Percentiles rank a stretch among this genome's conserved stretches.
Evolutionary conservation across 1,284 basidiomycete genomes (phyloP).

Genomic region (Cryptococcus sp.): DNA sequence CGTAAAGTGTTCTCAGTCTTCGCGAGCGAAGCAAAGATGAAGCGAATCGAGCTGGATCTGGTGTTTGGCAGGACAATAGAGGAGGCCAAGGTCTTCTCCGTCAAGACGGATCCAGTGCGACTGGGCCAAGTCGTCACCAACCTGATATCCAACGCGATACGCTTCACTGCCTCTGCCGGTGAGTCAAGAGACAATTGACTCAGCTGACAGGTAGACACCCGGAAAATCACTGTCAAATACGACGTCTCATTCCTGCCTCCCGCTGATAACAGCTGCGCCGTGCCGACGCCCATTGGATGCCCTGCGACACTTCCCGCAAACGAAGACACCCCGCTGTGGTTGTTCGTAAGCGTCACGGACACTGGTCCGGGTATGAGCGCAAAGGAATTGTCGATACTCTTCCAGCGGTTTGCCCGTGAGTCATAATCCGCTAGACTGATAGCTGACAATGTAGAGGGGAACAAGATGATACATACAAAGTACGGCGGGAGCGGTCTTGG

Average conservation of each 20-base stretch:
- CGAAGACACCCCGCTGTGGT: constrained; percentile 20
- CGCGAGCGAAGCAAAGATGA: constrained; percentile 29
- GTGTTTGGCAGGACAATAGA: constrained; percentile 20
- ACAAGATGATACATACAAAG: constrained; percentile 32
- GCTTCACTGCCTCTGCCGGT: constrained; percentile 25
- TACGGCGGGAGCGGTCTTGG: constrained; percentile 45
- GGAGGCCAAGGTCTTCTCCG: constrained; percentile 2
- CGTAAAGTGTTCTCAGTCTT: constrained; percentile 30
- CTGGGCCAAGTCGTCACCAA: constrained; percentile 41
- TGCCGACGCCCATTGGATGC: constrained; percentile 3
- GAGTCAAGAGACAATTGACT: not conserved
- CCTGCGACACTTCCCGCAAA: not conserved
- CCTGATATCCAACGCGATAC: constrained; percentile 33
- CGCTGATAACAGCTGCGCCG: constrained; percentile 20
- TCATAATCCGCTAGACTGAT: not conserved
- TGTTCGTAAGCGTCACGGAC: constrained; percentile 33
- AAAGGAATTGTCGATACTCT: constrained; percentile 27
- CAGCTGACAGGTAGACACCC: constrained; percentile 13
- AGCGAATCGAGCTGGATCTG: constrained; percentile 22
- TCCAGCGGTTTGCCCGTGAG: constrained; percentile 32
- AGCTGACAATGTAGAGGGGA: constrained; percentile 19
- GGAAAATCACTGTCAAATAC: constrained; percentile 31
- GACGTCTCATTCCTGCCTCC: constrained; percentile 31
- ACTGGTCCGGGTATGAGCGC: constrained; percentile 37
- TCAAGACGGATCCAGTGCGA: constrained; percentile 41